Evolutionary conservation across 2,329 filamentous ascomycete genomes (phyloP), one percentile per base, ranked within the genome.

Genomic region (Chalaropsis thielavioides): DNA sequence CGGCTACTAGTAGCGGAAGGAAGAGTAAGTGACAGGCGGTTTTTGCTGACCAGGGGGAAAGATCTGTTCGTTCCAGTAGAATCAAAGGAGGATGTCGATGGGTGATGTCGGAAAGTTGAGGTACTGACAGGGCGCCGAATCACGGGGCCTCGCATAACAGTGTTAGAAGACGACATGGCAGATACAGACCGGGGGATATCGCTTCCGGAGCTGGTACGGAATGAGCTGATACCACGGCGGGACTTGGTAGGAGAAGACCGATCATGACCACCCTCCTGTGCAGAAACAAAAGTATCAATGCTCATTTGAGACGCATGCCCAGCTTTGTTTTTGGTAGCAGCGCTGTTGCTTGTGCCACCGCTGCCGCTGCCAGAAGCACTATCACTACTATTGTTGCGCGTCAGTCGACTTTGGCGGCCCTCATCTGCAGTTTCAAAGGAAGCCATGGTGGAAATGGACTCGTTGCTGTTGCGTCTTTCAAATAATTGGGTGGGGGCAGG

Each of bases 51-150:
- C 4, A 86, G 75, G 0, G 83, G 83, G 68, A 86, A 86, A 71
- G 82, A 86, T 69, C 84, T 77, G 62, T 79, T 81, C 0, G 83
- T 85, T 17, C 81, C 81, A 0, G 76, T 78, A 0, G 83, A 86
- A 58, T 81, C 80, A 66, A 83, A 77, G 0, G 82, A 83, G 3
- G 82, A 81, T 24, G 80, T 72, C 0, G 82, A 84, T 5, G 83
- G 81, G 1, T 81, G 80, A 69, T 84, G 81, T 1, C 72, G 71
- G 49, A 56, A 67, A 40, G 56, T 58, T 1, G 75, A 74, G 17
- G 73, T 74, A 60, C 75, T 78, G 62, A 75, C 70, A 10, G 80
- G 78, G 6, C 79, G 77, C 27, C 76, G 75, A 19, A 76, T 70
- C 4, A 77, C 72, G 1, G 65, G 51, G 8, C 65, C 41, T 7